Base-by-base conservation (phyloP, 345 rosid species). In the Moricandia arvensis region DNA sequence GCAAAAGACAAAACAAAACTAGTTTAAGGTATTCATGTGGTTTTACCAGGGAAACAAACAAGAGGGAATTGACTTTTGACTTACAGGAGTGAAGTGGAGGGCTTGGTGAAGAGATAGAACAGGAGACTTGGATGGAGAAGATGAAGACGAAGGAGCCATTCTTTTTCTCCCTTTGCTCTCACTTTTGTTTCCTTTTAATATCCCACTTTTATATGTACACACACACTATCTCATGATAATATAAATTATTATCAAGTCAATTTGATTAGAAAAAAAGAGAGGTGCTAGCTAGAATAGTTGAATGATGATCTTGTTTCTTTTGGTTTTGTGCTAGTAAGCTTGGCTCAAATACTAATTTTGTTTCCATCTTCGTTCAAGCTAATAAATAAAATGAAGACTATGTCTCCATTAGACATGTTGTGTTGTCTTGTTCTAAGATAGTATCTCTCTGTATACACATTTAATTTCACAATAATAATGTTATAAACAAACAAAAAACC, bases 51-150 rank as follows among this genome's bases (percentile, higher is more conserved):
- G 66, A 75, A 75, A 71, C 18, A 73, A 70, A 69, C 35, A 61
- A 45, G 61, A 16, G 1, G 8, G 63, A 5, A 0, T 41, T 15
- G 68, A 77, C 24, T 47, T 41, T 12, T 24, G 15, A 84, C 96
- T 89, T 82, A 94, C 98, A 31, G 98, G 92, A 66, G 90, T 85
- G 82, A 93, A 88, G 21, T 72, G 76, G 57, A 86, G 86, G 31
- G 88, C 76, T 16, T 79, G 98, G 75, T 75, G 88, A 66, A 79
- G 76, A 58, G 74, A 80, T 59, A 83, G 81, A 73, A 84, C 84
- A 47, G 87, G 88, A 10, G 86, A 82, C 68, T 84, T 85, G 65
- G 92, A 83, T 69, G 91, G 78, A 78, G 97, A 80, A 33, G 90
- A 83, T 4, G 96, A 81, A 54, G 89, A 84, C 21, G 87, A 63